Evolutionary conservation across 129 eudicot species (phyloP), one percentile per base, ranked within the genome.

Genomic region (Arctium lappa): DNA sequence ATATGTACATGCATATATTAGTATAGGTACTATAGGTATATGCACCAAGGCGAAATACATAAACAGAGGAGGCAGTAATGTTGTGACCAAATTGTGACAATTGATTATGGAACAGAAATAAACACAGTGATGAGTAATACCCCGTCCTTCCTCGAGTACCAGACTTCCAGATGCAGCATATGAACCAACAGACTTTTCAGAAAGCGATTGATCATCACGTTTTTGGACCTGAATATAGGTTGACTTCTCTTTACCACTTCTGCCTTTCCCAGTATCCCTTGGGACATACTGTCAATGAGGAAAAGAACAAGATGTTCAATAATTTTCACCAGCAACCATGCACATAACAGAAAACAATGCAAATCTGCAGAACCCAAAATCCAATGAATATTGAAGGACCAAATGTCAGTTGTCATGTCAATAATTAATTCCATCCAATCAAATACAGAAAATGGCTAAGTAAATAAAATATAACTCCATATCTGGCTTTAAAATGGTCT

Each of bases 211-310:
- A 83, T 80, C 91, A 65, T 89, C 93, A 50, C 83, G 85, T 81
- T 86, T 89, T 11, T 88, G 78, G 82, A 86, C 87, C 87, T 90
- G 85, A 73, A 85, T 84, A 79, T 90, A 89, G 16, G 97, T 88
- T 13, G 93, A 81, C 85, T 90, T 92, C 40, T 90, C 98, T 86
- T 92, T 94, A 72, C 89, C 91, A 80, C 84, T 81, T 62, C 85
- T 81, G 70, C 83, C 86, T 88, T 91, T 94, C 63, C 89, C 88
- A 32, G 80, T 86, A 74, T 88, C 97, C 89, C 91, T 87, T 50
- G 88, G 86, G 72, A 94, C 94, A 89, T 94, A 94, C 97, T 94
- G 94, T 31, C 60, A 83, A 77, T 56, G 40, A 79, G 39, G 39
- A 73, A 72, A 76, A 84, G 5, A 37, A 73, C 50, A 62, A 80